Evolutionary conservation across 2,329 filamentous ascomycete species (phyloP).

Genomic region (Rhynchosporium agropyri): DNA sequence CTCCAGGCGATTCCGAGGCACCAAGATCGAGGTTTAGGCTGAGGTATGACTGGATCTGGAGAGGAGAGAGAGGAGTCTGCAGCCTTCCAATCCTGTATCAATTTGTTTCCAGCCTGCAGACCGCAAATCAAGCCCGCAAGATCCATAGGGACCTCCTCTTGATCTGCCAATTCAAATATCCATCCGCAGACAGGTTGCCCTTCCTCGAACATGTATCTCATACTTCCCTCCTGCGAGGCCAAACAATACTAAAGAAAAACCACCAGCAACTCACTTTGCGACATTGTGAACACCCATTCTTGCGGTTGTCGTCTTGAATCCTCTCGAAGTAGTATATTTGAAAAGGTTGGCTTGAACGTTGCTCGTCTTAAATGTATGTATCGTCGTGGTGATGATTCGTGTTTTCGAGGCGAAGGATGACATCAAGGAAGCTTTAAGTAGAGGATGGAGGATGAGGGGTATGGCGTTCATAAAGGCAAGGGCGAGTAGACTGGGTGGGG

Average conservation of each 20-base stretch:
- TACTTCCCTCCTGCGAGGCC: background rate
- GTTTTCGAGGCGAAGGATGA: slow-evolving; percentile 19
- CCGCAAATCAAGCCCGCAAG: no score
- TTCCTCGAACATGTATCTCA: background rate
- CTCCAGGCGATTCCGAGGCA: background rate
- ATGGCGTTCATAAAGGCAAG: background rate
- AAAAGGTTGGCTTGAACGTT: slow-evolving; percentile 6
- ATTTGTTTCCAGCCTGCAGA: background rate
- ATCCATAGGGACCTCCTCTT: background rate
- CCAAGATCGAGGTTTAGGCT: no score
- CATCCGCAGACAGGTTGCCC: slow-evolving; percentile 3
- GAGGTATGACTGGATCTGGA: background rate
- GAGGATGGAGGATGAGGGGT: background rate
- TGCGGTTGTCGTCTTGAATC: slow-evolving; percentile 45
- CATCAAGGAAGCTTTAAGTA: slow-evolving; percentile 22
- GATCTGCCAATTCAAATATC: background rate
- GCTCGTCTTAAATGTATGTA: background rate
- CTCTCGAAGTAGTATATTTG: slow-evolving; percentile 19
- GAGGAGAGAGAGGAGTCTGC: background rate
- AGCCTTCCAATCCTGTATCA: background rate
- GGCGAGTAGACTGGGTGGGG: background rate
- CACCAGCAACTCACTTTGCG: slow-evolving; percentile 42
- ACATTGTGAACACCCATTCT: slow-evolving; percentile 52
- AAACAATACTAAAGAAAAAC: background rate
- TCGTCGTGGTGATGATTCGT: background rate